Percentiles rank a stretch among this genome's conserved stretches.
phyloP scores from a whole-genome alignment of 1,284 basidiomycete genomes.

The Flammula alnicola region DNA sequence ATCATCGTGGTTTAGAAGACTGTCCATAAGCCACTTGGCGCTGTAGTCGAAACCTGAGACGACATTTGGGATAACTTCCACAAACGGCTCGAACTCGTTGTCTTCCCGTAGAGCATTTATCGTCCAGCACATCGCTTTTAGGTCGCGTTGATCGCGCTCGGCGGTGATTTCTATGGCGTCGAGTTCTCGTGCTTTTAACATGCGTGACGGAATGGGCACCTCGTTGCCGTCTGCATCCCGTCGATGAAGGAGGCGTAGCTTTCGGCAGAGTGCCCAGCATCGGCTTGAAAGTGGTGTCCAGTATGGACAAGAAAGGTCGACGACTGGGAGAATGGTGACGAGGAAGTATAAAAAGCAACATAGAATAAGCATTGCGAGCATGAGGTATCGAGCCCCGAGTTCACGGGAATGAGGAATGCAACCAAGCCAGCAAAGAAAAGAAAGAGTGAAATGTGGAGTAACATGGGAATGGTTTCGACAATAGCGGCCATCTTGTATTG shows the following conservation, averaged over 20 bases:
- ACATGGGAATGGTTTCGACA: slow-evolving; percentile 42
- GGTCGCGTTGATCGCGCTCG: slow-evolving; percentile 36
- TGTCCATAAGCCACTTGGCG: slow-evolving; percentile 38
- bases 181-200: slow-evolving; percentile 34
- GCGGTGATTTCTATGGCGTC: slow-evolving; percentile 34
- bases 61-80: slow-evolving; percentile 39
- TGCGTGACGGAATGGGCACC: slow-evolving; percentile 20
- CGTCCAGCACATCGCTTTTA: slow-evolving; percentile 38
- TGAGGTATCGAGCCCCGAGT: slow-evolving; percentile 35
- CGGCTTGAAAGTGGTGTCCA: slow-evolving; percentile 40
- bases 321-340: slow-evolving; percentile 38
- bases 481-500: slow-evolving; percentile 40
- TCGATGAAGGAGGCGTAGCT: slow-evolving; percentile 30
- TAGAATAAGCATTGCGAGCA: slow-evolving; percentile 33
- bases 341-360: slow-evolving; percentile 35
- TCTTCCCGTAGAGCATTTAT: slow-evolving; percentile 38
- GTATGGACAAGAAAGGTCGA: slow-evolving; percentile 40
- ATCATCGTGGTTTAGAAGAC: slow-evolving; percentile 35
- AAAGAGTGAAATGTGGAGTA: slow-evolving; percentile 45
- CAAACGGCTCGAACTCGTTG: slow-evolving; percentile 39
- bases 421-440: slow-evolving; percentile 46
- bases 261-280: slow-evolving; percentile 36
- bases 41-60: slow-evolving; percentile 42
- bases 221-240: slow-evolving; percentile 25
- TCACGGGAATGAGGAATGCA: slow-evolving; percentile 40